Evolutionary conservation across 2,329 filamentous ascomycete species (phyloP), one percentile per base, ranked within the genome.

Genomic region (Colletotrichum euphorbiae): DNA sequence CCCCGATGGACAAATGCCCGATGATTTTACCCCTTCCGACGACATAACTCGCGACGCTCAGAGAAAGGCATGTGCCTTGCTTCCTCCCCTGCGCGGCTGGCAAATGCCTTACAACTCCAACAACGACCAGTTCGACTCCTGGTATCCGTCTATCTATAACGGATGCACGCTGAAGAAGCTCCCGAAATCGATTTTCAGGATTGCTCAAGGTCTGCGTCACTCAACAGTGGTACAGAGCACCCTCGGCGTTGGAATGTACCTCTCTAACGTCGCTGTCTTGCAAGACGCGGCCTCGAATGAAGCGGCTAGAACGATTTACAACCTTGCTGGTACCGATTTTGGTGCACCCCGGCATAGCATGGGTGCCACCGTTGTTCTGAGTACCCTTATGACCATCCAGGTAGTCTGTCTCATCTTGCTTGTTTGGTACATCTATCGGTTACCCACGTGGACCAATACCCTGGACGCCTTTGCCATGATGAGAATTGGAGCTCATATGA

Each of bases 361-460:
- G 4, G 66, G 50, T 12, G 60, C 66, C 6, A 66, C 56, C 2
- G 31, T 62, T 17, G 55, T 21, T 15, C 42, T 69, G 24, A 70
- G 66, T 51, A 8, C 36, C n/a, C 56, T 70, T 7, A 64, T 70
- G n/a, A 40, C 43, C 45, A 19, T 69, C 7, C 69, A 70, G 4
- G 66, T 45, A 3, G 11, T 70, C n/a, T 43, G 57, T 17, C 60
- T 70, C 9, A 8, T 48, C 3, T 28, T 66, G 6, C 66, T 70
- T n/a, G 50, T 57, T 12, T 59, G 50, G 43, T 70, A 70, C 51
- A 62, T 69, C 21, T 70, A 66, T 55, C 69, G 60, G 36, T 50
- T 66, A n/a, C 60, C 65, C 5, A 70, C 66, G 3, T 69, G 69
- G 69, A 69, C 69, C 12, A 45, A 64, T 28, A 70, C 66, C 6